Base-by-base conservation (phyloP, 1,139 yeast species). In the Blastobotrys capitulatus region DNA sequence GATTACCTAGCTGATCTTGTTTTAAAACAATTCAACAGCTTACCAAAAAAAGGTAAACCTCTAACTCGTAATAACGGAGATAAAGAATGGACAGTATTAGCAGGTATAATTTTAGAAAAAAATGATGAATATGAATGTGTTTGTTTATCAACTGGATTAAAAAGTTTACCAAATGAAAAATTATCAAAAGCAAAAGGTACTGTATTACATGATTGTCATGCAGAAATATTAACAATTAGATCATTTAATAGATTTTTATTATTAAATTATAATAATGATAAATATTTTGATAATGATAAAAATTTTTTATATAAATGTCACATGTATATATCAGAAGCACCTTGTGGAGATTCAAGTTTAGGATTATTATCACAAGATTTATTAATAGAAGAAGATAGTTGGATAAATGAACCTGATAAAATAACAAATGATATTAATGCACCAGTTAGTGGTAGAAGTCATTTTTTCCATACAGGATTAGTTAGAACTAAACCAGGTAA, bases 401-500 rank as follows among this genome's bases (percentile, higher is more conserved):
- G 66, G 66, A 48, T 51, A 2, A 54, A 55, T 12, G 57, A 58
- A 10, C 37, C 52, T 22, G 53, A 39, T 16, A 40, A 42, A 19
- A 46, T 57, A 13, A 47, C 42, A 1, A 62, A 63, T 16, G 52
- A 41, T 6, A 69, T 64, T 35, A 65, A 61, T 48, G 63, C 68
- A 5, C 66, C 73, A 0, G 47, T 79, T 1, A 65, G 96, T 55
- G 97, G 97, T 0, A 66, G 96, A 42, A 79, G 76, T 40, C 74
- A 80, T 60, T 85, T 79, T 57, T 70, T 69, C 22, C 61, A 67
- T 29, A 65, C 74, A 1, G 96, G 96, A 0, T 65, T 72, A 3
- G 89, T 89, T 0, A 71, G 98, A 54, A 90, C 97, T 0, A 90
- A 90, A 61, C 98, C 97, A 0, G 98, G 97, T 1, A 67, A 97